Base-by-base conservation (phyloP, 139 green algal species). In the Zygnema cylindricum region DNA sequence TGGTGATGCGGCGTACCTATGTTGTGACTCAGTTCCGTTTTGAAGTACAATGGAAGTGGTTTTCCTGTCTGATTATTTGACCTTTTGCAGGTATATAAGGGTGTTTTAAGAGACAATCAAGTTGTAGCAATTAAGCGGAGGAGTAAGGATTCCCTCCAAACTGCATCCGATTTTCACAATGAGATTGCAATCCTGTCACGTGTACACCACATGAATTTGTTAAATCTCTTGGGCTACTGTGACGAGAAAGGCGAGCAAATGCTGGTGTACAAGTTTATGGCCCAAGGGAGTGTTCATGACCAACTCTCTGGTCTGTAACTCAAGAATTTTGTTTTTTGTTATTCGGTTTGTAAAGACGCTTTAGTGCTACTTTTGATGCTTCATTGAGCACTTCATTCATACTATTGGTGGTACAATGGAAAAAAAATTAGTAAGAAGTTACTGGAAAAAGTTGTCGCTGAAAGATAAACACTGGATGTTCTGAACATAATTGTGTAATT, bases 221-320 rank as follows among this genome's bases (percentile, higher is more conserved):
- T 90, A 43, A 54, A 21, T 32, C 78, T 90, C 1, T 2, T 71
- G 1, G 85, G 85, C 49, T 90, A 78, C 85, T 90, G 85, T 71
- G 33, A 55, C 85, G 35, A 87, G n/a, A 38, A 42, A 2, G 76
- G 76, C 2, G 85, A 90, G 40, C 41, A 77, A 2, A 75, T 90
- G 77, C 35, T 90, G 3, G 85, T 88, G 30, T 77, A 41, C 40
- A 39, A 39, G 25, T 90, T 40, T 71, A 89, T 89, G 78, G 23
- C 85, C 22, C 82, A 83, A 39, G 85, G 85, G 35, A 71, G 35
- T 38, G 22, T 90, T n/a, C 38, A 39, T 23, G 7, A 79, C 3
- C 71, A 79, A 7, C 71, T 79, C 16, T 3, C 36, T 23, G 36
- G 71, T 79, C n/a, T n/a, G n/a, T n/a, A n/a, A n/a, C n/a, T n/a